Evolutionary conservation across 2,329 filamentous ascomycete species (phyloP).

Genomic region (Fusarium mundagurra): DNA sequence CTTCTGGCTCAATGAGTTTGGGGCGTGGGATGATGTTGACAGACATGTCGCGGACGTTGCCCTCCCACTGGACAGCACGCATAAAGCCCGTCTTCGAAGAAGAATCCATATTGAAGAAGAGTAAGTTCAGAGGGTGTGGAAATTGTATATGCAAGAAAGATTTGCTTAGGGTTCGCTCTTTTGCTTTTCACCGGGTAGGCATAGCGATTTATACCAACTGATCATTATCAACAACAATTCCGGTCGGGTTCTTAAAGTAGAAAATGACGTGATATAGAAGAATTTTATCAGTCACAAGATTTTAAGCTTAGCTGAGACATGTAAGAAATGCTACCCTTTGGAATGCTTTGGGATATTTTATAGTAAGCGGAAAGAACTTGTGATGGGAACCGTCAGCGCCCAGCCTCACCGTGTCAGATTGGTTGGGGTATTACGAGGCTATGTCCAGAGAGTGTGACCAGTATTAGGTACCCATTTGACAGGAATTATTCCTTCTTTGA

Average conservation of each 20-base stretch:
- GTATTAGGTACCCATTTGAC: accelerated
- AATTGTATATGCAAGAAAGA: accelerated
- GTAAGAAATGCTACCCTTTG: background rate
- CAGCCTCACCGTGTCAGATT: background rate
- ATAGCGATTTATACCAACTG: background rate
- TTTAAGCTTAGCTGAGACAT: slow-evolving; percentile 4
- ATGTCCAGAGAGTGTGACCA: background rate
- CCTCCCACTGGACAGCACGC: slow-evolving; percentile 20
- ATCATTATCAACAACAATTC: accelerated
- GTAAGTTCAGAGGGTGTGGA: accelerated
- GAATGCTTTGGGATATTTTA: accelerated
- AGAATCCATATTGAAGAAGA: background rate
- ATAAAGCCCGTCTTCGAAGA: background rate
- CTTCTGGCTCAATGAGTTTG: slow-evolving; percentile 4
- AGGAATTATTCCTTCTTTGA: background rate
- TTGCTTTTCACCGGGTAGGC: accelerated
- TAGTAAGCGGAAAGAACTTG: background rate
- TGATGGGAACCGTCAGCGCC: background rate
- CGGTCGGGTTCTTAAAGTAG: accelerated
- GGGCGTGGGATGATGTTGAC: slow-evolving; percentile 12
- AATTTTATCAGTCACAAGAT: background rate
- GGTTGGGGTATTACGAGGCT: background rate
- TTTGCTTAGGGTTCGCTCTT: accelerated
- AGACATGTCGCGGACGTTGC: slow-evolving; percentile 8
- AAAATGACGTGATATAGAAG: background rate